Evolutionary conservation across 805 yeast genomes (phyloP).

Genomic region (Yarrowia keelungensis): DNA sequence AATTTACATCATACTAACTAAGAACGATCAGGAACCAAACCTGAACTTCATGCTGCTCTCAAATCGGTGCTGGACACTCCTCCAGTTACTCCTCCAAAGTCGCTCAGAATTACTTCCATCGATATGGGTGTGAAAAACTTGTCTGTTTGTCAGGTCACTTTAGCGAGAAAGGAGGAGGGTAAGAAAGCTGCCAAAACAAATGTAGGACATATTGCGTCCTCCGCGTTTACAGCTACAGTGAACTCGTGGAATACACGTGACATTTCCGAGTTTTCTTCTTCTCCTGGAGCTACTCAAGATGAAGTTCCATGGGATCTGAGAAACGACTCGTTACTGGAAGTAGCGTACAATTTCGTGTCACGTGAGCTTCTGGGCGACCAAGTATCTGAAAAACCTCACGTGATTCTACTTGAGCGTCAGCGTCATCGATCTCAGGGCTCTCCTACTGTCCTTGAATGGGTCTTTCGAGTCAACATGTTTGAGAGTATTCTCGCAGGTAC

Average conservation of each 20-base stretch:
- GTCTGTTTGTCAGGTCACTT: constrained; percentile 11
- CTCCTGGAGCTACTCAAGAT: constrained; percentile 6
- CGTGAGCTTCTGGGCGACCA: constrained; percentile 10
- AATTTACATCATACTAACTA: not conserved
- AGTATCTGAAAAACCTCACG: not conserved
- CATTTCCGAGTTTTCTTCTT: constrained; percentile 7
- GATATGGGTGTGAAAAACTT: constrained; percentile 34
- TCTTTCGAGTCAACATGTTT: constrained; percentile 36
- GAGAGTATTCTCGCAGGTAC: constrained; percentile 28
- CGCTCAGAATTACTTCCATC: constrained; percentile 3
- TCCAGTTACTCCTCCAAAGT: not conserved
- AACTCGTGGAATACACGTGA: constrained; percentile 1
- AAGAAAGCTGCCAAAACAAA: too few relatives aligned
- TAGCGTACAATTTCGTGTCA: constrained; percentile 10
- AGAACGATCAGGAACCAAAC: constrained; percentile 33
- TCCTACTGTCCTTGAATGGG: constrained; percentile 32
- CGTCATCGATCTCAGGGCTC: constrained; percentile 24
- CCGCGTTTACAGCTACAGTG: too few relatives aligned
- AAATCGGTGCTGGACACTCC: not conserved
- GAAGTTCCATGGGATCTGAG: constrained; percentile 24
- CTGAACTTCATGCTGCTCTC: constrained; percentile 1
- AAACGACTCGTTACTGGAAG: constrained; percentile 24
- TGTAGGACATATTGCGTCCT: too few relatives aligned
- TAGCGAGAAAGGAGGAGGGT: not conserved
- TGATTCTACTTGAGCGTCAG: constrained; percentile 11